A percentile compares a stretch with the other conserved stretches of the same genome.
Evolutionary conservation across 108 stramenopile genomes (phyloP).

Genomic region (Skeletonema potamos): DNA sequence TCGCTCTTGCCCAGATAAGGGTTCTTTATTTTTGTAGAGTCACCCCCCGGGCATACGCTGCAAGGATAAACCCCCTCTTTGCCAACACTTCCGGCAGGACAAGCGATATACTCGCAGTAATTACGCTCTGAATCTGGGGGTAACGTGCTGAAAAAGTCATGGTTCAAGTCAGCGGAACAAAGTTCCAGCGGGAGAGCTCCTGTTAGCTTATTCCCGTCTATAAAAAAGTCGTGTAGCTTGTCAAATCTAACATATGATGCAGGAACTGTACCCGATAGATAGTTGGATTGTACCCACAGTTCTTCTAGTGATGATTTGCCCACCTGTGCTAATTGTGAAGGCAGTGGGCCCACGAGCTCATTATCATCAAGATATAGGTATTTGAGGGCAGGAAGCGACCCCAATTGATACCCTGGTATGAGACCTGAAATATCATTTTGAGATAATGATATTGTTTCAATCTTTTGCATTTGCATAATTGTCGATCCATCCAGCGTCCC

Average conservation of each 20-base stretch:
- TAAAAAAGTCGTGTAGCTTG: slow-evolving; percentile 37
- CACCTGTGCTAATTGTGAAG: slow-evolving; percentile 27
- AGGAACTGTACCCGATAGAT: slow-evolving; percentile 57
- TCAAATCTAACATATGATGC: slow-evolving; percentile 27
- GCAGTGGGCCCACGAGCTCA: slow-evolving; percentile 45
- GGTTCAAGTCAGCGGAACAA: slow-evolving; percentile 44
- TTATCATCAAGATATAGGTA: slow-evolving; percentile 46
- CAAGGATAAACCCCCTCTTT: slow-evolving; percentile 53
- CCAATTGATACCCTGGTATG: slow-evolving; percentile 31
- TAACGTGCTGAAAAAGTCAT: slow-evolving; percentile 32
- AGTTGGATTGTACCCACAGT: slow-evolving; percentile 57
- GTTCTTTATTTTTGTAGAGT: slow-evolving; percentile 19
- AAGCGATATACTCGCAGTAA: slow-evolving; percentile 55
- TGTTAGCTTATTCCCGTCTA: slow-evolving; percentile 47
- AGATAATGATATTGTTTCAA: slow-evolving; percentile 43
- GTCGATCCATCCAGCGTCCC: slow-evolving; percentile 30
- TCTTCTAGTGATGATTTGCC: slow-evolving; percentile 22
- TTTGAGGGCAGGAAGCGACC: slow-evolving; percentile 22
- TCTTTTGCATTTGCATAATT: slow-evolving; percentile 15
- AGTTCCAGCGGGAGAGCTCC: slow-evolving; percentile 38
- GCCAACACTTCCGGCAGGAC: slow-evolving; percentile 40
- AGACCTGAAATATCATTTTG: slow-evolving; percentile 49
- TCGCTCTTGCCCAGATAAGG: slow-evolving; percentile 43
- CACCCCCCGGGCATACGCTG: slow-evolving; percentile 25
- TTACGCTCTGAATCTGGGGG: slow-evolving; percentile 16